phyloP scores from a whole-genome alignment of 768 basidiomycete species.

The Coprinopsis strossmayeri region DNA sequence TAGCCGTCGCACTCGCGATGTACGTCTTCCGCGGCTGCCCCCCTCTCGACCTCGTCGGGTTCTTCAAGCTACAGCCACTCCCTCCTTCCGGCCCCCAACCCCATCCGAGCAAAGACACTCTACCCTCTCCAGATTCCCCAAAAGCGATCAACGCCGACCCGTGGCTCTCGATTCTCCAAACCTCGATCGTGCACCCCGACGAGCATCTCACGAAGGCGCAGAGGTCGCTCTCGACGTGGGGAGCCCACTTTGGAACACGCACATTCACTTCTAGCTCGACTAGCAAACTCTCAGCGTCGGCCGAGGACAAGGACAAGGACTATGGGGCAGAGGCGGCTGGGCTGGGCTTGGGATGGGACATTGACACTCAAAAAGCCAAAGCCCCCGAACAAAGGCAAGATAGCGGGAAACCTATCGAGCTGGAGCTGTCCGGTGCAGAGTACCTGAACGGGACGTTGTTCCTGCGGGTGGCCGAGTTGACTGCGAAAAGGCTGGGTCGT shows the following conservation, averaged over 20 bases:
- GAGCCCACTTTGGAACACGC: conserved; percentile 15
- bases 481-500: conserved; percentile 34
- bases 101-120: conserved; percentile 17
- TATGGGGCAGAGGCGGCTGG: conserved; percentile 12
- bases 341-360: conserved; percentile 13
- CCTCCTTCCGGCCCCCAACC: conserved; percentile 15
- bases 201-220: conserved; percentile 38
- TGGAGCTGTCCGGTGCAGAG: conserved; percentile 45
- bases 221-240: conserved; percentile 28
- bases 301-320: conserved; percentile 33
- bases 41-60: conserved; percentile 38
- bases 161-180: conserved; percentile 53
- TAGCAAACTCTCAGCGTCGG: conserved; percentile 44
- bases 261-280: conserved; percentile 5
- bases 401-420: conserved; percentile 9
- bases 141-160: conserved; percentile 40
- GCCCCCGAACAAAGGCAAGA: neutral
- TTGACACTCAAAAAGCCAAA: no score
- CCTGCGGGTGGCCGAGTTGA: conserved; percentile 47
- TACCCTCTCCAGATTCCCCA: conserved; percentile 24
- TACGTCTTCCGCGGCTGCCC: conserved; percentile 55
- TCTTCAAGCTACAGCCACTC: conserved; percentile 27
- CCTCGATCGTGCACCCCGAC: conserved; percentile 49
- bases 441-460: conserved; percentile 59
- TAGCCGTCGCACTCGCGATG: conserved; percentile 43